Conservation (phyloP, 2,329 filamentous ascomycete species). For the Colletotrichum aenigma region DNA sequence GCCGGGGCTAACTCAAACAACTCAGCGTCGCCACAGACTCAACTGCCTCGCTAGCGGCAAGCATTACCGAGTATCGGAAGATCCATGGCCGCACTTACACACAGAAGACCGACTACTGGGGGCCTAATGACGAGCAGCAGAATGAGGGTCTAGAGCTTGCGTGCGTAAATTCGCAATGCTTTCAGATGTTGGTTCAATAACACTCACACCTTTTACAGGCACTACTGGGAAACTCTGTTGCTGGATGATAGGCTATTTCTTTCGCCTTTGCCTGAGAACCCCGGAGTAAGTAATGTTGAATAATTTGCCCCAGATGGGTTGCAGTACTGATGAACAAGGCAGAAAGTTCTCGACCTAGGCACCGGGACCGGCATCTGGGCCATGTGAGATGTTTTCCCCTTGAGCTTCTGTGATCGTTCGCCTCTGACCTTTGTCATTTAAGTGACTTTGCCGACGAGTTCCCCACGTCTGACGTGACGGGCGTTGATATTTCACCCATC, state of each 20-base stretch:
- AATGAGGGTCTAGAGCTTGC: constrained; percentile 17
- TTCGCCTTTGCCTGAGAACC: not conserved
- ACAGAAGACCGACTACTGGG: constrained; percentile 17
- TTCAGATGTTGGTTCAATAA: accelerated
- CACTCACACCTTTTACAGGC: not conserved
- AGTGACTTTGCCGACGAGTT: constrained; percentile 47
- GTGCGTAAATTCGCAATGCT: not conserved
- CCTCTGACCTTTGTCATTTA: not conserved
- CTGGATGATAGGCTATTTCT: constrained; percentile 7
- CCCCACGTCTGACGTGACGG: constrained; percentile 48
- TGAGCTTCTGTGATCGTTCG: not conserved
- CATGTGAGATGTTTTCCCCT: not conserved
- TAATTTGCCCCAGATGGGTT: not conserved
- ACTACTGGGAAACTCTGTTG: constrained; percentile 1
- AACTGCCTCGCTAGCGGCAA: not conserved
- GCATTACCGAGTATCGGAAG: constrained; percentile 12
- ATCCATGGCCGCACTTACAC: constrained; percentile 17
- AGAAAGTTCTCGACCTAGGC: not conserved
- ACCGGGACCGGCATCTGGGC: constrained; percentile 7
- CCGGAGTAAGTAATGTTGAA: not conserved
- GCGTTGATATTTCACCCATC: constrained; percentile 61
- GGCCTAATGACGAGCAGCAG: constrained; percentile 12
- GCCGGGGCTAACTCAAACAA: not conserved
- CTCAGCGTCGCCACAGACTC: not conserved
- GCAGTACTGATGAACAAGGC: not conserved